Conservation (phyloP, 441 rosid species). For the Syzygium syzygioides region DNA sequence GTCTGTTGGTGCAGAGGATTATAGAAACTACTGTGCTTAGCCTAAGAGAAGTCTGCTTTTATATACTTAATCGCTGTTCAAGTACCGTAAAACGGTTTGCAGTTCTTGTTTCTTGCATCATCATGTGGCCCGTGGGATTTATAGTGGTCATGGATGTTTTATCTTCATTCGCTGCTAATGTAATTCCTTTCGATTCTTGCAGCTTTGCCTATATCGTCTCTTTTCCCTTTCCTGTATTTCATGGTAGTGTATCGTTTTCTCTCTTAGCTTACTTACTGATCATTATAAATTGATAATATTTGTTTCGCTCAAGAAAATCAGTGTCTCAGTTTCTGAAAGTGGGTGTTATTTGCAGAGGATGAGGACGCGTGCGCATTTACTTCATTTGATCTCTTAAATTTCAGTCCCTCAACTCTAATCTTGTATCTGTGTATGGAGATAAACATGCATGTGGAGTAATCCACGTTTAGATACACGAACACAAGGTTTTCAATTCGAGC, state of each 20-base stretch:
- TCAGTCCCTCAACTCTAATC: not conserved
- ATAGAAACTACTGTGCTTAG: not conserved
- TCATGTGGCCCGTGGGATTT: not conserved
- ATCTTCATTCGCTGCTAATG: not conserved
- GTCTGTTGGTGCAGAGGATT: not conserved
- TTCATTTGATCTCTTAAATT: not conserved
- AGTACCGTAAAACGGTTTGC: not conserved
- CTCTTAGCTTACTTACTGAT: not conserved
- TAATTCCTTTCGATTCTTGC: conserved; percentile 1
- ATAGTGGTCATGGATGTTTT: not conserved
- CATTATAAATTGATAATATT: not conserved
- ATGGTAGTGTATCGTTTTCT: conserved; percentile 19
- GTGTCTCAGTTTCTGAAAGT: not conserved
- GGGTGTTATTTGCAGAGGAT: not conserved
- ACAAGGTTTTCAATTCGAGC: not conserved
- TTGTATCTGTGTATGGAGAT: not conserved
- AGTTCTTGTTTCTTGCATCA: too few relatives aligned
- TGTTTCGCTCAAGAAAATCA: not conserved
- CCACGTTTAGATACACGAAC: not conserved
- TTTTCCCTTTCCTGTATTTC: conserved; percentile 44
- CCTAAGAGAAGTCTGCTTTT: not conserved
- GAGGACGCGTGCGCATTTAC: not conserved
- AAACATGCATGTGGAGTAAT: not conserved
- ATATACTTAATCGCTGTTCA: not conserved
- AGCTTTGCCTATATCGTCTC: conserved; percentile 42